Evolutionary conservation across 345 rosid genomes (phyloP), one percentile per base, ranked within the genome.

Genomic region (Eucalyptus melliodora): DNA sequence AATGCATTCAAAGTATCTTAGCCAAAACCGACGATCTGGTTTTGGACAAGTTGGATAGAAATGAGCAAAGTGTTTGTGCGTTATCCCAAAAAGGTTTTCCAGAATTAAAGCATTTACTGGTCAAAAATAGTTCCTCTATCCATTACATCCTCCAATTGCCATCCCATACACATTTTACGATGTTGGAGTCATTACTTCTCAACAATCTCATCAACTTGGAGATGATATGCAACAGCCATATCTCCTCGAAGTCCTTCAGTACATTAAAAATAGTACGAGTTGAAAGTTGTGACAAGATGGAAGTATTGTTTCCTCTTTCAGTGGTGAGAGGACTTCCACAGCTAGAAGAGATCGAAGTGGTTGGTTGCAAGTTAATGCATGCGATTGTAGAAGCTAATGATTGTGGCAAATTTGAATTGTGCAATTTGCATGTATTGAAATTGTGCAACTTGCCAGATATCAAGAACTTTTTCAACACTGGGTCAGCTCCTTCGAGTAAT

Each of bases 31-130:
- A 59, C 7, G 0, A 24, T 24, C 13, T 59, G 0, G 24, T 10
- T 24, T 59, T 59, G 0, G 12, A 10, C 0, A 1, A 1, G 5
- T 2, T 5, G 1, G 12, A 45, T 0, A 4, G 7, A 59, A 24
- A 2, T 59, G 65, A 24, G 65, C 15, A 26, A 26, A 59, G n/a
- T 26, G 26, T 26, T 26, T 59, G n/a, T 4, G 7, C 65, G 5
- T 26, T 59, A 59, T 59, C 15, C 4, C 0, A 11, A 26, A 26
- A 11, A 2, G 65, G n/a, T 59, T 59, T 59, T 59, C 65, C n/a
- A 59, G 1, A 0, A 59, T 59, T 59, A 59, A 59, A 26, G n/a
- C n/a, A 59, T 59, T 15, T 59, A 59, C 1, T 2, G 0, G 14
- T 59, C 14, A 0, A 0, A 7, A 0, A 24, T 19, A 59, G 65